Conservation (phyloP, 495 filamentous ascomycete species). For the Parachaetomium inaequale region DNA sequence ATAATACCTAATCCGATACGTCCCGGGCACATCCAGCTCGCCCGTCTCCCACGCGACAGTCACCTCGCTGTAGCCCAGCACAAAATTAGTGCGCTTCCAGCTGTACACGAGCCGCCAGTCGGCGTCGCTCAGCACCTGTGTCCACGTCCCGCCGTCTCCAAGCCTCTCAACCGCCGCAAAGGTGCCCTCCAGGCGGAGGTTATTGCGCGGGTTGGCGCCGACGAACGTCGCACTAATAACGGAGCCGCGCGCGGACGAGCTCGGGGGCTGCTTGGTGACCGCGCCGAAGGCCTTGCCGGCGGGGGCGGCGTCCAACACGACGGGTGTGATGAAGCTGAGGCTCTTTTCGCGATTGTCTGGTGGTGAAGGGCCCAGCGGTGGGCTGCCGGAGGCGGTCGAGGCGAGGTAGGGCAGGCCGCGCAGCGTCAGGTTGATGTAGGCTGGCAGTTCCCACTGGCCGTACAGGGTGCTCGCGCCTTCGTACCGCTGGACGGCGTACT, state of each 20-base stretch:
- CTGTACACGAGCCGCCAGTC: constrained; percentile 80
- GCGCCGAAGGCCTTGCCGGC: constrained; percentile 68
- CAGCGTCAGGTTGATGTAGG: constrained; percentile 80
- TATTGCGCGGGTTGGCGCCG: constrained; percentile 88
- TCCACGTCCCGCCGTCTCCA: constrained; percentile 56
- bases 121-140: constrained; percentile 61
- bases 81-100: constrained; percentile 71
- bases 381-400: constrained; percentile 43
- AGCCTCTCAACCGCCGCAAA: constrained; percentile 72
- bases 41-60: constrained; percentile 77
- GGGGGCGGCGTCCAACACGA: constrained; percentile 69
- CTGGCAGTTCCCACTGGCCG: constrained; percentile 76
- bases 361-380: constrained; percentile 61
- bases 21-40: constrained; percentile 51
- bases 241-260: constrained; percentile 58
- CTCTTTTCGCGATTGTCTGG: constrained; percentile 73
- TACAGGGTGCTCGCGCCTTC: constrained; percentile 95
- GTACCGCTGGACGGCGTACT: constrained; percentile 87
- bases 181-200: constrained; percentile 75
- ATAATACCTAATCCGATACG: constrained; percentile 80
- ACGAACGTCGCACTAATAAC: constrained; percentile 69
- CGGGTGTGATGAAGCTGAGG: constrained; percentile 74
- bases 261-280: constrained; percentile 53
- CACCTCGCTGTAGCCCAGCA: constrained; percentile 75
- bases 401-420: constrained; percentile 67